These are phyloP conservation scores for Fusarium sp. DNA, from an alignment of 2,329 filamentous ascomycete genomes.

Conservation along the genomic window DNA sequence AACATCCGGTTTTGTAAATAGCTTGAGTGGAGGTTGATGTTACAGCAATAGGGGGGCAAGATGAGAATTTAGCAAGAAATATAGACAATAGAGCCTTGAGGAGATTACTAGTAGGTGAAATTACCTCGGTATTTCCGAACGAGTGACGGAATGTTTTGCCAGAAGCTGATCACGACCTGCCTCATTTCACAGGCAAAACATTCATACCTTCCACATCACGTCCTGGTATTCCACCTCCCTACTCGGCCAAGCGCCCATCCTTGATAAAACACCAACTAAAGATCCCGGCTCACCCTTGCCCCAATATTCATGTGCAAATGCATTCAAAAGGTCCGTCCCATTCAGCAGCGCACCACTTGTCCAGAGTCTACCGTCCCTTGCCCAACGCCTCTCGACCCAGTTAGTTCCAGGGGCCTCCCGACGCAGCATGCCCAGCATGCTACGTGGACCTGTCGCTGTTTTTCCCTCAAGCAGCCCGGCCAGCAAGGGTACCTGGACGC, in stretches of 20 bases:
- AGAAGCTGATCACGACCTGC: accelerated
- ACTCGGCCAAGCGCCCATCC: conserved; percentile 43
- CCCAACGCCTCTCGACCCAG: conserved; percentile 56
- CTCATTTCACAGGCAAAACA: accelerated
- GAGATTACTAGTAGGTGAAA: too few relatives aligned
- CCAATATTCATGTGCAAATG: conserved; percentile 48
- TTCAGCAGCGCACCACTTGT: conserved; percentile 52
- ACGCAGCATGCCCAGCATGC: conserved; percentile 44
- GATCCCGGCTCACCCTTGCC: conserved; percentile 31
- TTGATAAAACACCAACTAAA: conserved; percentile 35
- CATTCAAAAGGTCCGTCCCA: conserved; percentile 50
- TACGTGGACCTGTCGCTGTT: conserved; percentile 53
- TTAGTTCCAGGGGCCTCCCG: conserved; percentile 45
- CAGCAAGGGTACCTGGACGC: conserved; percentile 47
- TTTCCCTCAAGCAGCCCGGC: conserved; percentile 54
- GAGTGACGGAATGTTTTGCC: too few relatives aligned
- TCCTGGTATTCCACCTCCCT: conserved; percentile 52
- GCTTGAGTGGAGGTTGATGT: too few relatives aligned
- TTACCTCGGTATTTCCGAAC: too few relatives aligned
- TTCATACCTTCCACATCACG: background rate
- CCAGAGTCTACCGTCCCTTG: conserved; percentile 53
- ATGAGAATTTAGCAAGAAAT: background rate
- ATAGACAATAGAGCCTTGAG: background rate
- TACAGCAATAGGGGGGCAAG: too few relatives aligned
- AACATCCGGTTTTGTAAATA: too few relatives aligned